A percentile compares a stretch with the other conserved stretches of the same genome.
These are phyloP conservation scores for Fragaria nilgerrensis DNA, from an alignment of 306 rosid genomes.

Conservation along the genomic window DNA sequence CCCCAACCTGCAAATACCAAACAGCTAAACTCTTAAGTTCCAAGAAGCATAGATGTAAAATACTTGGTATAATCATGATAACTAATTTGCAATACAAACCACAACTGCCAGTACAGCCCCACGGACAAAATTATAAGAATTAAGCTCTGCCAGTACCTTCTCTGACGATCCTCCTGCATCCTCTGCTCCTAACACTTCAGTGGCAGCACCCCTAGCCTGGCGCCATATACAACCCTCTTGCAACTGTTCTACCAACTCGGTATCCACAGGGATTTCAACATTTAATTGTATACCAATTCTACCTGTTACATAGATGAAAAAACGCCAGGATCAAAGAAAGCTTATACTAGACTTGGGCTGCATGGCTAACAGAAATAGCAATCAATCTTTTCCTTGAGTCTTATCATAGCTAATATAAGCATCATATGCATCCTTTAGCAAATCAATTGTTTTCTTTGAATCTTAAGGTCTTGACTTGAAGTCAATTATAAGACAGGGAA, in stretches of 20 bases:
- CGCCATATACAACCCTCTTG: slow-evolving; percentile 78
- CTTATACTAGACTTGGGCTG: not conserved
- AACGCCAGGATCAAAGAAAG: not conserved
- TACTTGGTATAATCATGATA: not conserved
- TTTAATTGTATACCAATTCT: slow-evolving; percentile 51
- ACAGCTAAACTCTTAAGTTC: slow-evolving; percentile 29
- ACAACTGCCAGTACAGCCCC: not conserved
- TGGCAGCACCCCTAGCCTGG: slow-evolving; percentile 81
- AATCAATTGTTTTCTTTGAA: not conserved
- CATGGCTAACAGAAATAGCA: not conserved
- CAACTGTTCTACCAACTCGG: slow-evolving; percentile 73
- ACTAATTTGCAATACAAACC: not conserved
- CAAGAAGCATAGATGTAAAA: slow-evolving; percentile 12
- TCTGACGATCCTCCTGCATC: slow-evolving; percentile 44
- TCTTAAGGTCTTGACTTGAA: not conserved
- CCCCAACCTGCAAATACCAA: slow-evolving; percentile 52
- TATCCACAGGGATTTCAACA: slow-evolving; percentile 58
- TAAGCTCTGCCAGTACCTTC: slow-evolving; percentile 42
- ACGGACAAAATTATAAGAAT: not conserved
- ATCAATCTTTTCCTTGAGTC: not conserved
- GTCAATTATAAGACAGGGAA: not conserved
- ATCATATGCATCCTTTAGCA: not conserved
- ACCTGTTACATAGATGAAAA: slow-evolving; percentile 40
- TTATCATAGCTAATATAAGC: not conserved
- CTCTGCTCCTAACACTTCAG: slow-evolving; percentile 50